A percentile compares a stretch with the other conserved stretches of the same genome.
Conservation (phyloP, 2,329 filamentous ascomycete genomes). For the Microdochium nivale region DNA sequence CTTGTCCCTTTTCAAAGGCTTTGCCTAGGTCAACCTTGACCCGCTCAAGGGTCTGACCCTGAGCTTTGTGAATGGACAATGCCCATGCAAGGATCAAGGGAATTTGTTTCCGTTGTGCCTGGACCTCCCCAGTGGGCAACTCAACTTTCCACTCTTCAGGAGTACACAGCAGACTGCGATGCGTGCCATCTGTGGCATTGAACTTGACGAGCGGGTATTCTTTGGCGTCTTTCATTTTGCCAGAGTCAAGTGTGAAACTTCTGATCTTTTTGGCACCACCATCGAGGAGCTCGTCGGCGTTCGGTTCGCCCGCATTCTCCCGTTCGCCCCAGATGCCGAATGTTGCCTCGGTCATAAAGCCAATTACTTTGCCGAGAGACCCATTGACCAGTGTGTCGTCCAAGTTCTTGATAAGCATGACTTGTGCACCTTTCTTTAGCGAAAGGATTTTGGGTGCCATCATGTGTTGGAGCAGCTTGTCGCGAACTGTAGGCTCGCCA, state of each 20-base stretch:
- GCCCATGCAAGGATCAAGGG: constrained; percentile 96
- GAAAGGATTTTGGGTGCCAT: constrained; percentile 80
- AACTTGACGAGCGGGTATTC: constrained; percentile 84
- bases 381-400: constrained; percentile 92
- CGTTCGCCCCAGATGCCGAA: constrained; percentile 23
- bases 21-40: constrained; percentile 90
- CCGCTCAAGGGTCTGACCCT: constrained; percentile 86
- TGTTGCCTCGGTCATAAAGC: constrained; percentile 54
- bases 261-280: constrained; percentile 44
- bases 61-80: constrained; percentile 94
- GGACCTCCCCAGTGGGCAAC: constrained; percentile 87
- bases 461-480: constrained; percentile 77
- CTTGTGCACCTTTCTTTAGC: constrained; percentile 86
- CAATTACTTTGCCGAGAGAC: constrained; percentile 76
- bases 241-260: constrained; percentile 31
- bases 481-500: constrained; percentile 63
- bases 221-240: constrained; percentile 36
- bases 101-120: constrained; percentile 74
- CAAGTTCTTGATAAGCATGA: constrained; percentile 99
- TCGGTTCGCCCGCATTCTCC: constrained; percentile 30
- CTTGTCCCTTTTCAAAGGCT: constrained; percentile 95
- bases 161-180: constrained; percentile 69
- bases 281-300: constrained; percentile 30
- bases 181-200: constrained; percentile 66
- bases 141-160: constrained; percentile 95